Base-by-base conservation (phyloP, 2,329 filamentous ascomycete species). In the Apiospora pterosperma region DNA sequence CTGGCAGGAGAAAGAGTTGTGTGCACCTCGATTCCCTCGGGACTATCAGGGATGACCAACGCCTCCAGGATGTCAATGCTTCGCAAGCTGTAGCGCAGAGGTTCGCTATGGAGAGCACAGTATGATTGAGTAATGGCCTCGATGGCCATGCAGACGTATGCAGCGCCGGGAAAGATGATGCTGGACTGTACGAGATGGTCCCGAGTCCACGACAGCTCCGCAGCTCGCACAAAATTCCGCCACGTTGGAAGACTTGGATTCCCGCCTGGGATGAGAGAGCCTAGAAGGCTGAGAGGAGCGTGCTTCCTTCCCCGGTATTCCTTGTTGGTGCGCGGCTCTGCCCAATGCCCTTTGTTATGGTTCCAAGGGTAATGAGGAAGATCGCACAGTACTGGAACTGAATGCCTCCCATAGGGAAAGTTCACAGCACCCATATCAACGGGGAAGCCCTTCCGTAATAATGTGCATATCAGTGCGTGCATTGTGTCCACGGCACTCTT, bases 401-500 rank as follows among this genome's bases (percentile, higher is more conserved):
- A 12, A 12, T 14, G 28, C 11, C 10, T 11, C 16, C 21, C 21
- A n/a, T 19, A 4, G 31, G 48, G 48, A 12, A 55, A 55, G 25
- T 55, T 55, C 11, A 55, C 19, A 5, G 25, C 23, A 8, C 8
- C 48, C 23, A 55, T 14, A n/a, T 31, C 12, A 0, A 55, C 23
- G 0, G 48, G 7, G 11, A 7, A 31, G 23, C 48, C 31, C 8
- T 31, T 5, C 7, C 23, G 8, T 3, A 55, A 31, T 2, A 55
- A 14, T 10, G 5, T 65, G 65, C 4, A 67, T 21, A 6, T 64
- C 14, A 64, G 38, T 7, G 36, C 34, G 1, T 64, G 65, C 10
- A 68, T 39, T 4, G 41, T 67, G 5, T 69, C 61, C 0, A 66
- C 55, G 1, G 69, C 67, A 42, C 70, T 61, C 19, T 67, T 67